Conservation (phyloP, 306 rosid genomes). For the Cucurbita maxima region DNA sequence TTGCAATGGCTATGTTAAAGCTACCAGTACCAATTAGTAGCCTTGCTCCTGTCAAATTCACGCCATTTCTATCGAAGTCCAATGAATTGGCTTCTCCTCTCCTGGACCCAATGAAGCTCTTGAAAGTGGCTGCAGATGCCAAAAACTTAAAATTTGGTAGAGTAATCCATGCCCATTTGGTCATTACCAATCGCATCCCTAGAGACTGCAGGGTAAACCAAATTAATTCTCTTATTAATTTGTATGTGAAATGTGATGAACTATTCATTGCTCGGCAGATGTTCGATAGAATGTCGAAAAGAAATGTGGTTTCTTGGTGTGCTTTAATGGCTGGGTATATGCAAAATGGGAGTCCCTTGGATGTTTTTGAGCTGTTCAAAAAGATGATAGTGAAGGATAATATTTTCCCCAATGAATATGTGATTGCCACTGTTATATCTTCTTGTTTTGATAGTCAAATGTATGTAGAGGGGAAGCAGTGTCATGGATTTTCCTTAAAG, state of each 20-base stretch:
- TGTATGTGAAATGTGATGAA: constrained; percentile 10
- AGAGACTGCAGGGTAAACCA: neutral
- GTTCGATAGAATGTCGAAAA: constrained; percentile 6
- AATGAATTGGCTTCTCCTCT: neutral
- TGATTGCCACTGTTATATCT: constrained; percentile 1
- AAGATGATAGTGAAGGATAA: neutral
- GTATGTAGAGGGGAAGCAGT: constrained; percentile 4
- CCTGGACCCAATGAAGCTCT: neutral
- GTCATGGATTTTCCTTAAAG: constrained; percentile 6
- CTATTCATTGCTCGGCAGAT: neutral
- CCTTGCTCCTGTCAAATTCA: neutral
- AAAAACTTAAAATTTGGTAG: constrained; percentile 8
- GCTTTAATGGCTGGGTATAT: constrained; percentile 13
- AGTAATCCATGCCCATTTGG: constrained; percentile 8
- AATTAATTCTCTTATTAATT: constrained; percentile 6
- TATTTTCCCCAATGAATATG: constrained; percentile 6
- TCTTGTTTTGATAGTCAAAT: constrained; percentile 1
- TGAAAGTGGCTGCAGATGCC: constrained; percentile 8
- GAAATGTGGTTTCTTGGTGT: constrained; percentile 13
- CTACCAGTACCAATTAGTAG: neutral
- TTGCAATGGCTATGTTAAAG: neutral
- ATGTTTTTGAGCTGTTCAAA: constrained; percentile 3
- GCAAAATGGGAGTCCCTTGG: neutral
- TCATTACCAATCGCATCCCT: neutral
- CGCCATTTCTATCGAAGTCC: neutral